Evolutionary conservation across 805 yeast genomes (phyloP).

Genomic region (Clavispora asparagi): DNA sequence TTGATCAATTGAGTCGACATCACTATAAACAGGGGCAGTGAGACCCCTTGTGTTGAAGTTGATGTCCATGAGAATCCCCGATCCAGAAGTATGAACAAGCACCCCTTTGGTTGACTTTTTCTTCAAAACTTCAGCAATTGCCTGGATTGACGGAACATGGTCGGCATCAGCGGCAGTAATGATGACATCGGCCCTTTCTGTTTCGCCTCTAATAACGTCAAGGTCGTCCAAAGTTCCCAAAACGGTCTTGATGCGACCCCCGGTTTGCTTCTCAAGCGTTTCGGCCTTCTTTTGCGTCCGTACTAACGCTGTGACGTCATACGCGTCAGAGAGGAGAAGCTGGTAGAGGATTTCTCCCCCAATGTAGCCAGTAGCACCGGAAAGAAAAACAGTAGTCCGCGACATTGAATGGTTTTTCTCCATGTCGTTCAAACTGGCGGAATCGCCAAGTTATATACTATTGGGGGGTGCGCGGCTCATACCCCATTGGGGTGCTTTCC

Average conservation of each 20-base stretch:
- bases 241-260: conserved; percentile 15
- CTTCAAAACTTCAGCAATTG: conserved; percentile 16
- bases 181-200: conserved; percentile 20
- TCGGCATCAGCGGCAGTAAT: conserved; percentile 28
- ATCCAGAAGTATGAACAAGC: conserved; percentile 34
- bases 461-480: too few species aligned
- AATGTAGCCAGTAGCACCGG: conserved; percentile 34
- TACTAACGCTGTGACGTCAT: conserved; percentile 19
- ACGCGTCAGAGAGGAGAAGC: conserved; percentile 13
- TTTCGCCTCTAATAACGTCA: conserved; percentile 13
- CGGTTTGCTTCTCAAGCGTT: conserved; percentile 7
- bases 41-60: background rate
- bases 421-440: too few species aligned
- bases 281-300: conserved; percentile 17
- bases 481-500: too few species aligned
- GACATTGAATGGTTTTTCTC: too few species aligned
- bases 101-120: conserved; percentile 13
- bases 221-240: conserved; percentile 19
- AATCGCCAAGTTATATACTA: too few species aligned
- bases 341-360: conserved; percentile 25
- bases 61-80: conserved; percentile 24
- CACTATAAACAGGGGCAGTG: conserved; percentile 16
- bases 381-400: conserved; percentile 12
- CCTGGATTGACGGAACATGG: conserved; percentile 19
- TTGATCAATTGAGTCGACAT: conserved; percentile 19